These are phyloP conservation scores for Fusarium sp. DNA, from an alignment of 2,329 filamentous ascomycete species.

Conservation along the genomic window DNA sequence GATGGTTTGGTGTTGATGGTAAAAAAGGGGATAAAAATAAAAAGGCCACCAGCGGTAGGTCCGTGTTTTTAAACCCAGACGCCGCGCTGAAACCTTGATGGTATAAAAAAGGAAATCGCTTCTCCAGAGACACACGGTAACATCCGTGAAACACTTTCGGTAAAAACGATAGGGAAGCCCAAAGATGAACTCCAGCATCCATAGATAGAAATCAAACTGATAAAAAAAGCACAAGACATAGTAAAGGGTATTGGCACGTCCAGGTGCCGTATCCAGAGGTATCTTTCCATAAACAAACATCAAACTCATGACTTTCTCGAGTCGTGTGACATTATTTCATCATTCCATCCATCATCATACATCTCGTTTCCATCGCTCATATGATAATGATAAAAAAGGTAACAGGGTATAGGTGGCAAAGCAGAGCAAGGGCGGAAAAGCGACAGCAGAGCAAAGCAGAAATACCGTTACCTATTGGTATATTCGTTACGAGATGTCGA, in stretches of 20 bases:
- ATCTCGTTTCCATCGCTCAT: constrained; percentile 26
- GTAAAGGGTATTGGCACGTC: constrained; percentile 27
- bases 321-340: constrained; percentile 30
- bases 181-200: constrained; percentile 12
- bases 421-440: constrained; percentile 8
- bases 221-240: constrained; percentile 28
- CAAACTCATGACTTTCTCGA: constrained; percentile 32
- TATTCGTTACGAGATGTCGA: constrained; percentile 18
- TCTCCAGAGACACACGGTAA: constrained; percentile 15
- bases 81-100: neutral
- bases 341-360: constrained; percentile 26
- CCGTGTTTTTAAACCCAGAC: constrained; percentile 16
- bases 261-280: constrained; percentile 19
- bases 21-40: neutral
- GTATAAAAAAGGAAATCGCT: constrained; percentile 2
- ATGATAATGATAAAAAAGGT: constrained; percentile 16
- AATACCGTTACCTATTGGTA: constrained; percentile 12
- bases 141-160: neutral
- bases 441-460: constrained; percentile 25
- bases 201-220: neutral
- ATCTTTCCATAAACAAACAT: constrained; percentile 27
- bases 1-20: constrained; percentile 15
- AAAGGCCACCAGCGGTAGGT: neutral
- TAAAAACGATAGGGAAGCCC: constrained; percentile 4
- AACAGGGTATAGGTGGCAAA: constrained; percentile 26